phyloP scores from a whole-genome alignment of 2,329 filamentous ascomycete genomes.

The Tetracladium maxilliforme region DNA sequence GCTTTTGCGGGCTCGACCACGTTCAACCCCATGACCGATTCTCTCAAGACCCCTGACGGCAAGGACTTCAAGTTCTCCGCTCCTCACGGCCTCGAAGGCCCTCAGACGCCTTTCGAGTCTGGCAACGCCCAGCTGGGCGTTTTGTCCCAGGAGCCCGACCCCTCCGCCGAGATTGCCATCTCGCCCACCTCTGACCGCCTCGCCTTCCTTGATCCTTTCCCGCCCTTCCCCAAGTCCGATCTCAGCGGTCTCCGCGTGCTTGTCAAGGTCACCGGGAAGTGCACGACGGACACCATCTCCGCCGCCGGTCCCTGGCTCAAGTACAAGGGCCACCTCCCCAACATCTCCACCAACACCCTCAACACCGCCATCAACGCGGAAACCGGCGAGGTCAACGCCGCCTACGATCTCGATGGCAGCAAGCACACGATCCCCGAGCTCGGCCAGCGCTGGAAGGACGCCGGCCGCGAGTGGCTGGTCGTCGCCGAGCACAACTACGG shows the following conservation, averaged over 20 bases:
- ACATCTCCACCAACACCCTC: slow-evolving; percentile 94
- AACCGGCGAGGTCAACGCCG: slow-evolving; percentile 83
- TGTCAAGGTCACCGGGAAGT: slow-evolving; percentile 94
- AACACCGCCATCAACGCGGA: slow-evolving; percentile 89
- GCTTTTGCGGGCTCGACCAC: slow-evolving; percentile 82
- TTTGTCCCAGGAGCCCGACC: slow-evolving; percentile 55
- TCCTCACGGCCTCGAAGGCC: slow-evolving; percentile 54
- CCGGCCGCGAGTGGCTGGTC: slow-evolving; percentile 72
- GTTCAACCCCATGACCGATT: slow-evolving; percentile 91
- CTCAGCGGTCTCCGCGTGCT: slow-evolving; percentile 70
- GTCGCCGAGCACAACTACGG: slow-evolving; percentile 98
- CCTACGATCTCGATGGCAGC: slow-evolving; percentile 72
- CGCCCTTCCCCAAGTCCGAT: slow-evolving; percentile 64
- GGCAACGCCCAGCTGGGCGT: slow-evolving; percentile 65
- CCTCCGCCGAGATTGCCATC: slow-evolving; percentile 59
- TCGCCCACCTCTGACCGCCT: slow-evolving; percentile 81
- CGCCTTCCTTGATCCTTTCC: slow-evolving; percentile 81
- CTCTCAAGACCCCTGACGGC: slow-evolving; percentile 65
- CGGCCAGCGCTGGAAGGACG: slow-evolving; percentile 66
- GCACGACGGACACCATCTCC: slow-evolving; percentile 97
- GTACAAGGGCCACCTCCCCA: slow-evolving; percentile 97
- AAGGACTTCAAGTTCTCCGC: slow-evolving; percentile 74
- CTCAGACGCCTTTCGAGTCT: slow-evolving; percentile 52
- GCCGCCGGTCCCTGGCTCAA: slow-evolving; percentile 95
- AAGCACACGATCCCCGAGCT: slow-evolving; percentile 74